These are phyloP conservation scores for Arthrinium phaeospermum DNA, from an alignment of 2,329 filamentous ascomycete species.

Conservation along the genomic window DNA sequence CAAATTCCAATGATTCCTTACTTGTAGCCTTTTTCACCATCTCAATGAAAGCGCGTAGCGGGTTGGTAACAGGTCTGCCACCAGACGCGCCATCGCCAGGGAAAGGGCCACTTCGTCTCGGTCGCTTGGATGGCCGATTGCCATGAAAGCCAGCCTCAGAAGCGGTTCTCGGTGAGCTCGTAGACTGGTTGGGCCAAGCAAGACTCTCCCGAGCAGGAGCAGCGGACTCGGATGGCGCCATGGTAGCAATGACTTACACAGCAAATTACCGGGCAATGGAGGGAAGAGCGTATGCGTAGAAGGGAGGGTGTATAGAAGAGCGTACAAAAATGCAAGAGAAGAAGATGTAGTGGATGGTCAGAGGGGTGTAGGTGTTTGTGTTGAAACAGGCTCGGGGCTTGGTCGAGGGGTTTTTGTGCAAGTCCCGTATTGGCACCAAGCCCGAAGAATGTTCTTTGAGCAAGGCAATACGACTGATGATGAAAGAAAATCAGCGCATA, in stretches of 20 bases:
- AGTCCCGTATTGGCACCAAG: not conserved
- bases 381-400: not conserved
- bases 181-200: too few species aligned
- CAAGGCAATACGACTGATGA: not conserved
- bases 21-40: conserved; percentile 29
- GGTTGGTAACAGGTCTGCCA: conserved; percentile 30
- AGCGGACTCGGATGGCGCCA: not conserved
- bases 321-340: not conserved
- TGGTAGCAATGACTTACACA: not conserved
- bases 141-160: not conserved
- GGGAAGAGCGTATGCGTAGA: not conserved
- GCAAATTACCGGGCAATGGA: not conserved
- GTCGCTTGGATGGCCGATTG: not conserved
- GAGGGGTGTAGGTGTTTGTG: not conserved
- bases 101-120: not conserved
- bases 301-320: not conserved
- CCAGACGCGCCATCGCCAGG: not conserved
- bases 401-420: not conserved
- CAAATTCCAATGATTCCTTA: not conserved
- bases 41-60: conserved; percentile 38
- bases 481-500: not conserved
- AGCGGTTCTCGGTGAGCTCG: not conserved
- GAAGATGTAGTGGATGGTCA: not conserved
- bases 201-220: not conserved
- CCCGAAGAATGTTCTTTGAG: not conserved